Evolutionary conservation across 1,284 basidiomycete species (phyloP), one percentile per base, ranked within the genome.

Genomic region (Kalmanozyma brasiliensis): DNA sequence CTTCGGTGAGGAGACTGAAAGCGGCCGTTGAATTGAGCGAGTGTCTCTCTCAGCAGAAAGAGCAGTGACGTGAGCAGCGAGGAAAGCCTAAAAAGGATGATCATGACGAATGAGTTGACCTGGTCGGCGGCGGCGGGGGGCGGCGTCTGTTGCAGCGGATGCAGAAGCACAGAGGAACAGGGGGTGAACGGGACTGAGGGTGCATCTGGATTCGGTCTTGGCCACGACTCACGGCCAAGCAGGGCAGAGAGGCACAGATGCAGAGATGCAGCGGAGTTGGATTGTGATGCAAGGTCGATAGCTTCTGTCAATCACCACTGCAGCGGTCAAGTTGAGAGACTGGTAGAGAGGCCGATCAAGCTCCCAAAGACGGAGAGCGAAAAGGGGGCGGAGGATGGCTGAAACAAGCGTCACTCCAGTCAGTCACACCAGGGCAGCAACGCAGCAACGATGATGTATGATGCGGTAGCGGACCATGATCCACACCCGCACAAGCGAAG

Each of bases 21-120:
- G 41, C 49, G 49, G 42, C 19, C 19, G 23, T 52, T 24, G 49
- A 52, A 52, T 44, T 52, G 49, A 44, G 49, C 33, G 49, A 29
- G 49, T 8, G n/a, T n/a, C n/a, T n/a, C n/a, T n/a, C n/a, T n/a
- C n/a, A n/a, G n/a, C 7, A 20, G 20, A 8, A 41, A 9, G 16
- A n/a, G 20, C 13, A 35, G 10, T 13, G 22, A 33, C 26, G 32
- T 16, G 19, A 30, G 19, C 34, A 47, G 35, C 42, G 42, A 30
- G 17, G 29, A 22, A 43, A 29, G 42, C 22, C 42, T 44, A 29
- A 44, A 33, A 30, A 29, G 26, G 26, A 29, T 29, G 26, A 29
- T 29, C 26, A 29, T 29, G 26, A 29, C 26, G 26, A n/a, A n/a
- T n/a, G n/a, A n/a, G n/a, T n/a, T n/a, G n/a, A n/a, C n/a, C n/a